phyloP scores from a whole-genome alignment of 768 basidiomycete genomes.

The Rubroboletus satanas region DNA sequence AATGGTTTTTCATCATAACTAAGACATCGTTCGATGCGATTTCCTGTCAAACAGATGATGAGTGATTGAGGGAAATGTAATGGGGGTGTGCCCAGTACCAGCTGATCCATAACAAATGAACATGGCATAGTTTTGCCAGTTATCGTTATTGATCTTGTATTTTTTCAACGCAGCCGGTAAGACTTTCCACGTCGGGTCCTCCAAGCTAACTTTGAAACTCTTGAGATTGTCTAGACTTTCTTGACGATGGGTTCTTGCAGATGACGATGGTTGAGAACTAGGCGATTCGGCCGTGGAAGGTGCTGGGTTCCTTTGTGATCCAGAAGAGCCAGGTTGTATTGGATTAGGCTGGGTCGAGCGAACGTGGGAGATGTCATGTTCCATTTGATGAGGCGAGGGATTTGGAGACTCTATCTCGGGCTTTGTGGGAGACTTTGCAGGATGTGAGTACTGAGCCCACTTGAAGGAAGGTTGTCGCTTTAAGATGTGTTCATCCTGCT shows the following conservation, averaged over 20 bases:
- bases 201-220: conserved; percentile 95
- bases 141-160: conserved; percentile 97
- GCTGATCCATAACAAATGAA: conserved; percentile 97
- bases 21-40: conserved; percentile 86
- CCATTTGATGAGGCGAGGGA: conserved; percentile 71
- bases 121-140: conserved; percentile 99
- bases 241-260: conserved; percentile 46
- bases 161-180: conserved; percentile 97
- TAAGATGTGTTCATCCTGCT: conserved; percentile 43
- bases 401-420: conserved; percentile 71
- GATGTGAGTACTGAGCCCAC: conserved; percentile 80
- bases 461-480: conserved; percentile 80
- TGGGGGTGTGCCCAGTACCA: conserved; percentile 42
- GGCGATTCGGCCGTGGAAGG: conserved; percentile 30
- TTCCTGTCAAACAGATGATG: conserved; percentile 38
- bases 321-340: conserved; percentile 14
- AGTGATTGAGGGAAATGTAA: background rate
- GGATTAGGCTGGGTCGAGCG: conserved; percentile 26
- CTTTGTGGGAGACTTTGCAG: conserved; percentile 79
- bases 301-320: conserved; percentile 32
- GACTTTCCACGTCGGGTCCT: conserved; percentile 98
- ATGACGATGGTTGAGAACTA: conserved; percentile 24
- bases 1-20: conserved; percentile 98
- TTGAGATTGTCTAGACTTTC: conserved; percentile 76
- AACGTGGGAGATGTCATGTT: conserved; percentile 56